Evolutionary conservation across 257 asterid genomes (phyloP).

Genomic region (Capsicum rhomboideum): DNA sequence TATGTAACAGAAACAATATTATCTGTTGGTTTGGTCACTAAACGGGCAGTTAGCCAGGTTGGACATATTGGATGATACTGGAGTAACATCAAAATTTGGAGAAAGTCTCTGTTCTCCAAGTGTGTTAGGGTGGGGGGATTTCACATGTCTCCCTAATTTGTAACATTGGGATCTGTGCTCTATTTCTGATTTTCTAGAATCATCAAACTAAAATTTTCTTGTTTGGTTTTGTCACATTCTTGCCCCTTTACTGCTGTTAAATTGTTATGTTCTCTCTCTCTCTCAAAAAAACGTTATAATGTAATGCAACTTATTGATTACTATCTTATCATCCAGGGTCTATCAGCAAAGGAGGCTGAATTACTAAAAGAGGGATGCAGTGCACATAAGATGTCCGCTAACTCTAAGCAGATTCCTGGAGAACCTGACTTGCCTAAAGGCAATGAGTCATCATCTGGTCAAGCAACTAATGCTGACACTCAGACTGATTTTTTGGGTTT

Average conservation of each 20-base stretch:
- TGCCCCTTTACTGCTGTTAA: background rate
- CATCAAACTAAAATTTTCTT: background rate
- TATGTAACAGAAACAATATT: background rate
- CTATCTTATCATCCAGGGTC: conserved; percentile 35
- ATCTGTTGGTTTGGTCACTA: conserved; percentile 1
- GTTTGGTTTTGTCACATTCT: background rate
- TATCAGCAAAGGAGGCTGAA: conserved; percentile 63
- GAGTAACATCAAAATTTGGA: background rate
- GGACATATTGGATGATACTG: background rate
- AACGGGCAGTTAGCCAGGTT: background rate
- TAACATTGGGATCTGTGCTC: background rate
- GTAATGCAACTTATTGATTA: conserved; percentile 4
- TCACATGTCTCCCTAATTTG: background rate
- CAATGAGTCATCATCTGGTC: conserved; percentile 38
- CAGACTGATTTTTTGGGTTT: conserved; percentile 24
- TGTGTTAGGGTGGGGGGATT: background rate
- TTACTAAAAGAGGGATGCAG: conserved; percentile 41
- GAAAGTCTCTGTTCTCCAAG: background rate
- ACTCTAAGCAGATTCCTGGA: conserved; percentile 37
- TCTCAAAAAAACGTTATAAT: background rate
- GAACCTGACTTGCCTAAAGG: conserved; percentile 47
- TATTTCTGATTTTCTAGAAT: background rate
- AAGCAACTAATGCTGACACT: conserved; percentile 29
- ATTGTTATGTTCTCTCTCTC: background rate
- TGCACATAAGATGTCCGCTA: conserved; percentile 37